Percentiles rank a stretch among this genome's conserved stretches.
These are phyloP conservation scores for Fusarium liriodendri DNA, from an alignment of 2,329 filamentous ascomycete species.

Conservation along the genomic window DNA sequence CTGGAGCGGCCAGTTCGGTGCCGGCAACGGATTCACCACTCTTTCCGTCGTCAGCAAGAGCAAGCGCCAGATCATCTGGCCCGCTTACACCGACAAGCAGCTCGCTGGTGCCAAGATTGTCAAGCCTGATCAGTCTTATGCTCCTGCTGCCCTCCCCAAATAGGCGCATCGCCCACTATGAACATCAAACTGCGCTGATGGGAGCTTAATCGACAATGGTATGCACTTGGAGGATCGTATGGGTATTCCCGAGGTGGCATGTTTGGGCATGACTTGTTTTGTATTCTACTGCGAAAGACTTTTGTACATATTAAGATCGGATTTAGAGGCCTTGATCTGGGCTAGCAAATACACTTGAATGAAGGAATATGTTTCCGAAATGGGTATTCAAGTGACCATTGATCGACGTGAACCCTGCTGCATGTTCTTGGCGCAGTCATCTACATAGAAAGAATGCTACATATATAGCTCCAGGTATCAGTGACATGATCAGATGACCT, in stretches of 20 bases:
- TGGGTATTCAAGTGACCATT: not conserved
- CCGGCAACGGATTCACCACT: conserved; percentile 64
- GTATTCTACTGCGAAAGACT: conserved; percentile 3
- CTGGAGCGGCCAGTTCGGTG: conserved; percentile 67
- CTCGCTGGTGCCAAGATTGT: conserved; percentile 57
- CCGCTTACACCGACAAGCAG: conserved; percentile 65
- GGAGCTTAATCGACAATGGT: not conserved
- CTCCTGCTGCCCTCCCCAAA: conserved; percentile 45
- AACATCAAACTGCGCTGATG: not conserved
- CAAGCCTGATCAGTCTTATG: conserved; percentile 61
- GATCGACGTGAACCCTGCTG: not conserved
- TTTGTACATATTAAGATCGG: conserved; percentile 13
- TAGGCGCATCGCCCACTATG: conserved; percentile 6
- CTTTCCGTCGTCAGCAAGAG: conserved; percentile 60
- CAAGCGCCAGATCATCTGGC: conserved; percentile 60
- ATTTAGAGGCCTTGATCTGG: not conserved
- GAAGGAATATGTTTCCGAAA: not conserved
- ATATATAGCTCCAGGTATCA: not conserved
- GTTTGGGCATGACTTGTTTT: not conserved
- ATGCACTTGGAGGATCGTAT: not conserved
- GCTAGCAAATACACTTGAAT: conserved; percentile 5
- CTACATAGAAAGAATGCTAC: not conserved
- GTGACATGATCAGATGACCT: not conserved
- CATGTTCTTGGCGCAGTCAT: not conserved
- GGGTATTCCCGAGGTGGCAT: not conserved